Base-by-base conservation (phyloP, 192 early-diverging fungal species). In the Entophlyctis luteolus region DNA sequence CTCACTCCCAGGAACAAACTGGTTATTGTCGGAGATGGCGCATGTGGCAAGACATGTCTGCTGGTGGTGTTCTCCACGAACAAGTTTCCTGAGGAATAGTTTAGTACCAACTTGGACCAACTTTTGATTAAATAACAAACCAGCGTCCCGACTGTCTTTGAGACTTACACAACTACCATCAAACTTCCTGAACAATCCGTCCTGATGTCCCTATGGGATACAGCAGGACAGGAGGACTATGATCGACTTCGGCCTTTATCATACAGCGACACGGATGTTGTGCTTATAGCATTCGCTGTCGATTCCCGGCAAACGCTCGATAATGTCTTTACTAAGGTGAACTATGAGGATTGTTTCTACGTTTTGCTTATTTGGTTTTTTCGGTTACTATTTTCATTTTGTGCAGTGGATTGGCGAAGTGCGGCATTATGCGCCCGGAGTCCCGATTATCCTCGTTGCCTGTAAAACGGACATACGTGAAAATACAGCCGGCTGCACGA, bases 141-240 rank as follows among this genome's bases (percentile, higher is more conserved):
- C n/a, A n/a, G n/a, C n/a, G 71, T 78, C 20, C 76, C 59, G 38
- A 22, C 90, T 2, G 89, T 94, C 20, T 75, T 75, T 48, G 72
- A 75, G 68, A 75, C 66, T 23, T 23, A 12, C 38, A 33, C 8
- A 14, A 20, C 20, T 4, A 4, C 33, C 32, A 77, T 94, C 59
- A 79, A 86, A 59, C 82, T 88, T 37, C 85, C 50, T 27, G 32
- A 1, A 32, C 42, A 48, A 18, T 4, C 36, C 18, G 10, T 72
- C 6, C 86, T 90, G 70, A 76, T 95, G 31, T 89, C 87, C 35
- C 73, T 95, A 28, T 95, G 91, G 92, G 93, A 95, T 82, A 94
- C 93, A 57, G 92, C 93, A 37, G 93, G 84, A 35, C 92, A 94
- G 65, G 92, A 95, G 75, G 93, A 94, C 71, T 94, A 91, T 69